Percentiles rank a stretch among this genome's conserved stretches.
Conservation (phyloP, 169 alveolate species). For the Eimeria sp. region DNA sequence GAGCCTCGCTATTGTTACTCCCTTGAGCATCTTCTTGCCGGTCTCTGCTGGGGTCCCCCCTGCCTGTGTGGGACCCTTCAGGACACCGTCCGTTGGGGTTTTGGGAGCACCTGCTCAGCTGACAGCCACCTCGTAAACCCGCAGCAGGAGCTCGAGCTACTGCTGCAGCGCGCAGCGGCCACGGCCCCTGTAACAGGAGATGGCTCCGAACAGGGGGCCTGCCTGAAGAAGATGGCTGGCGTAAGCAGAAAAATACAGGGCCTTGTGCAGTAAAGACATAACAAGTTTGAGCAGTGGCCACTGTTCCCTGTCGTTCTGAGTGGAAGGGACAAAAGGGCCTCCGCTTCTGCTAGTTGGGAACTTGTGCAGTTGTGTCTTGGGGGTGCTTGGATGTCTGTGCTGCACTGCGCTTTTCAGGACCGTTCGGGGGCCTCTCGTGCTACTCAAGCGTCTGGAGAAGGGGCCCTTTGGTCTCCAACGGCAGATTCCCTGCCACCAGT, state of each 20-base stretch:
- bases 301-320: not conserved
- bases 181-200: constrained; percentile 5
- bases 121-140: constrained; percentile 63
- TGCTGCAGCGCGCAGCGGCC: constrained; percentile 65
- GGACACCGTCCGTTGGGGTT: constrained; percentile 7
- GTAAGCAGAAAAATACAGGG: not conserved
- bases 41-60: constrained; percentile 60
- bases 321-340: constrained; percentile 2
- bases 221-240: not conserved
- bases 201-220: not conserved
- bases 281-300: not conserved
- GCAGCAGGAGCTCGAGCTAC: constrained; percentile 70
- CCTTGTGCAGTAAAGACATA: not conserved
- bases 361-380: not conserved
- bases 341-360: not conserved
- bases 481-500: not conserved
- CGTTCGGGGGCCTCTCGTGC: not conserved
- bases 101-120: constrained; percentile 16
- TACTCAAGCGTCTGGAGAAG: not conserved
- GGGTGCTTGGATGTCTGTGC: not conserved
- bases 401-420: not conserved
- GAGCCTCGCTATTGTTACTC: constrained; percentile 60
- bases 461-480: not conserved
- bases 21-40: constrained; percentile 49
- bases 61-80: constrained; percentile 59